Percentiles rank a stretch among this genome's conserved stretches.
These are phyloP conservation scores for Clonostachys chloroleuca DNA, from an alignment of 2,329 filamentous ascomycete genomes.

Conservation along the genomic window DNA sequence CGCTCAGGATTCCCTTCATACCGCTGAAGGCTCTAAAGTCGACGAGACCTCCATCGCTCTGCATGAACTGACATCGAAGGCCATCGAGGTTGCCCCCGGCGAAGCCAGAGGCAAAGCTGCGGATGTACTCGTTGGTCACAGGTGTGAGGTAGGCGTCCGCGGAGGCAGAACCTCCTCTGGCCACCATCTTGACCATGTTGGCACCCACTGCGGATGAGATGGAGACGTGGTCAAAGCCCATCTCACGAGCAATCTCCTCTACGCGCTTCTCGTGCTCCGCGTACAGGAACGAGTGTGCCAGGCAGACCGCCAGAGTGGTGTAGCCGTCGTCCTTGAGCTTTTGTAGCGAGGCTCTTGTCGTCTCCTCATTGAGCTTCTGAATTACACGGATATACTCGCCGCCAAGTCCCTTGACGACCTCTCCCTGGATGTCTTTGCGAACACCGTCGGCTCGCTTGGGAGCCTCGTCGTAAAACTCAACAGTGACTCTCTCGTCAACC, in stretches of 20 bases:
- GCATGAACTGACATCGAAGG: constrained; percentile 64
- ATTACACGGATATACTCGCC: constrained; percentile 67
- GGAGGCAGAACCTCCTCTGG: constrained; percentile 62
- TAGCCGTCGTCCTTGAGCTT: constrained; percentile 58
- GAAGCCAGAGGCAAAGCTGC: constrained; percentile 61
- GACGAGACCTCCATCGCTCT: constrained; percentile 38
- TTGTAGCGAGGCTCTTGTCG: constrained; percentile 51
- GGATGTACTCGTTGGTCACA: constrained; percentile 64
- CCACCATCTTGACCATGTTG: constrained; percentile 63
- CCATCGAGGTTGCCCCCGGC: constrained; percentile 17
- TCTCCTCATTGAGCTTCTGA: constrained; percentile 47
- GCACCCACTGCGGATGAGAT: constrained; percentile 64
- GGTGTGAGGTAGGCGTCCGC: constrained; percentile 71
- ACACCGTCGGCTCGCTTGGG: constrained; percentile 31
- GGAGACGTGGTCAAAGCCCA: constrained; percentile 36
- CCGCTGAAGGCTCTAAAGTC: constrained; percentile 57
- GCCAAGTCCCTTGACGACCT: constrained; percentile 60
- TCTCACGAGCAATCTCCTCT: background rate
- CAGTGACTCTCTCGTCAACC: constrained; percentile 67
- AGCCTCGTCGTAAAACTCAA: constrained; percentile 71
- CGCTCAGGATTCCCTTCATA: constrained; percentile 60
- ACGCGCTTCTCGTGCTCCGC: constrained; percentile 14
- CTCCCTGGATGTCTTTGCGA: constrained; percentile 33
- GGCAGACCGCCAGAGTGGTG: constrained; percentile 45
- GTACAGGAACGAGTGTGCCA: constrained; percentile 66